Percentiles rank a stretch among this genome's conserved stretches.
These are phyloP conservation scores for Mrakiaceae sp. DNA, from an alignment of 1,284 basidiomycete genomes.

Conservation along the genomic window DNA sequence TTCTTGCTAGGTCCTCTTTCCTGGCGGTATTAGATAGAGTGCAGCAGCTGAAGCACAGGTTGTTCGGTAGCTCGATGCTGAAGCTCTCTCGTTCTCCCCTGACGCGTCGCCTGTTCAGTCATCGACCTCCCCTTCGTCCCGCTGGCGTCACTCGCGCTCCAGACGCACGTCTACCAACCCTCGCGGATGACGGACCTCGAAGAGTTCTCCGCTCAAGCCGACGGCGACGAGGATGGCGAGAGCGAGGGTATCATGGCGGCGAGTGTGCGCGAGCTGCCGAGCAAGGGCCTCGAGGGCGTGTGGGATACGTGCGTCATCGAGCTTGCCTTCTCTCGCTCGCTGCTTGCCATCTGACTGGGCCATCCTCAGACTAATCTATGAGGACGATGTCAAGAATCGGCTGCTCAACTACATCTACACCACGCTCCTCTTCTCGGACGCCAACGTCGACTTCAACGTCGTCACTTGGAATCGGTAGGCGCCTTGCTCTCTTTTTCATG, in stretches of 20 bases:
- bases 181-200: conserved; percentile 57
- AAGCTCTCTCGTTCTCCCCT: conserved; percentile 11
- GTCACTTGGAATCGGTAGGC: conserved; percentile 78
- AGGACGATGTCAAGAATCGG: conserved; percentile 75
- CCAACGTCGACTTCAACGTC: conserved; percentile 78
- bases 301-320: conserved; percentile 48
- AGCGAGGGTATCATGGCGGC: conserved; percentile 72
- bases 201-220: conserved; percentile 53
- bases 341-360: neutral
- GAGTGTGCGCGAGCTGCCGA: conserved; percentile 73
- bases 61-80: neutral
- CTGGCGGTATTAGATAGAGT: neutral
- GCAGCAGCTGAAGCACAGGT: neutral
- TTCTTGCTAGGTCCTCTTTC: conserved; percentile 23
- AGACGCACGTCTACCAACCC: conserved; percentile 80
- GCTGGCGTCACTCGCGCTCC: conserved; percentile 37
- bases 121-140: conserved; percentile 18
- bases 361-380: conserved; percentile 62
- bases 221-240: conserved; percentile 40
- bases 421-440: conserved; percentile 79
- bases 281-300: conserved; percentile 67
- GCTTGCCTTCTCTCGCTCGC: neutral
- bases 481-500: conserved; percentile 14
- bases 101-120: conserved; percentile 29
- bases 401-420: conserved; percentile 90